Conservation (phyloP, 345 rosid species). For the Acer saccharum region DNA sequence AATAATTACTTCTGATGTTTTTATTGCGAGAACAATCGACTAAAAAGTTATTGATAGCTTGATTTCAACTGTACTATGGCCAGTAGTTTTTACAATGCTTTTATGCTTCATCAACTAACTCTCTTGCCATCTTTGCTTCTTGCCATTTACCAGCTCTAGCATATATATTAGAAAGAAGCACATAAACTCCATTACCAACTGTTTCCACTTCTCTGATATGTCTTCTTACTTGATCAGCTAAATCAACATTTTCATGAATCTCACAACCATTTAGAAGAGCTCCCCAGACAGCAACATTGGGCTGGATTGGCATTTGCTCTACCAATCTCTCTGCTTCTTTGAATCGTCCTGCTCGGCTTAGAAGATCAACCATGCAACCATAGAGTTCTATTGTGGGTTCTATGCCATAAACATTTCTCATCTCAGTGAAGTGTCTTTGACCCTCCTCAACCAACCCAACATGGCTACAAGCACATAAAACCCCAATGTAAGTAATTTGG, state of each 20-base stretch:
- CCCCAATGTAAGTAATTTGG: no score
- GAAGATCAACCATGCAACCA: conserved; percentile 56
- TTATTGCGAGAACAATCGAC: no score
- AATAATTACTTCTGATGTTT: no score
- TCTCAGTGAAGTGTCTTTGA: conserved; percentile 37
- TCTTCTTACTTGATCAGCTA: conserved; percentile 44
- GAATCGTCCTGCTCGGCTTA: conserved; percentile 57
- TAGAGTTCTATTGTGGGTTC: conserved; percentile 52
- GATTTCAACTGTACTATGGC: conserved; percentile 46
- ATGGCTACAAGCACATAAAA: no score
- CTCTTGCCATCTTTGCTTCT: no score
- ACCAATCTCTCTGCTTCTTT: conserved; percentile 50
- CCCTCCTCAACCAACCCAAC: conserved; percentile 37
- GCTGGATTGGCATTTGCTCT: conserved; percentile 38
- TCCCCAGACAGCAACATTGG: conserved; percentile 48
- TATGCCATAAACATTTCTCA: conserved; percentile 39
- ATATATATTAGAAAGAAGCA: conserved; percentile 50
- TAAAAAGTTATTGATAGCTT: no score
- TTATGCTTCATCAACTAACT: conserved; percentile 43
- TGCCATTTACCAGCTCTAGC: conserved; percentile 55
- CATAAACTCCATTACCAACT: conserved; percentile 41
- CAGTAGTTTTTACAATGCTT: conserved; percentile 39
- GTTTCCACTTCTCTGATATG: conserved; percentile 39
- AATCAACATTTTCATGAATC: conserved; percentile 43
- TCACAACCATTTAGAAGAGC: conserved; percentile 35